Percentiles rank a stretch among this genome's conserved stretches.
Evolutionary conservation across 1,284 basidiomycete genomes (phyloP).

Genomic region (Tranzscheliella williamsii): DNA sequence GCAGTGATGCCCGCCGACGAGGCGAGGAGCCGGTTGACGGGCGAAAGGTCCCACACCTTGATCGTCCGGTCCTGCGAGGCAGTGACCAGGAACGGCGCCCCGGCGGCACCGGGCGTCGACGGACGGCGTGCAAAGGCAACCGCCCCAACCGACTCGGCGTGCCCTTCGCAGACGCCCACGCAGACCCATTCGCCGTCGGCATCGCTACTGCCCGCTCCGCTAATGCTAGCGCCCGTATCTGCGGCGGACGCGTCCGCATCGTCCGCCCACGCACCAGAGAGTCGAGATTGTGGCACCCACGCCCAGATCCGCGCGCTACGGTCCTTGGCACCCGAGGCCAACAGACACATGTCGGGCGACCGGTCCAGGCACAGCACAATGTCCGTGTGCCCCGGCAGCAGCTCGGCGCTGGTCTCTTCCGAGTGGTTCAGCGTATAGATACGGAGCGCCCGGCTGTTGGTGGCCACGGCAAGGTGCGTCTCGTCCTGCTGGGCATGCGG

Average conservation of each 20-base stretch:
- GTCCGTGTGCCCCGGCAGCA: slow-evolving; percentile 71
- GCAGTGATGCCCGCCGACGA: background rate
- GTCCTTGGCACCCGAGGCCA: slow-evolving; percentile 92
- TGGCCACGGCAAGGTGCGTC: slow-evolving; percentile 84
- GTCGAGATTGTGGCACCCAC: slow-evolving; percentile 50
- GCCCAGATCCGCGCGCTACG: slow-evolving; percentile 82
- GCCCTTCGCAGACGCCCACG: slow-evolving; percentile 85
- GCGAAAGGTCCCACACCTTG: slow-evolving; percentile 86
- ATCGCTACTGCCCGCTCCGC: slow-evolving; percentile 46
- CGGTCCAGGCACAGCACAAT: slow-evolving; percentile 85
- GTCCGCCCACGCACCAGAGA: background rate
- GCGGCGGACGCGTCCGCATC: background rate
- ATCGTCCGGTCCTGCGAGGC: slow-evolving; percentile 95
- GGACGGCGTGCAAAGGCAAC: slow-evolving; percentile 68
- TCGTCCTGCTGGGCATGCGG: slow-evolving; percentile 61
- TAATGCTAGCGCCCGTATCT: background rate
- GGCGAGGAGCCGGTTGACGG: slow-evolving; percentile 18
- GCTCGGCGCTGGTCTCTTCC: slow-evolving; percentile 37
- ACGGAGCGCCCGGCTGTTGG: slow-evolving; percentile 89
- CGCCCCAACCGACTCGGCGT: slow-evolving; percentile 91
- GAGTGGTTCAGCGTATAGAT: slow-evolving; percentile 69
- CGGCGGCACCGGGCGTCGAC: slow-evolving; percentile 3
- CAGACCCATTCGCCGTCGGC: slow-evolving; percentile 70
- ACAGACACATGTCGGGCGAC: slow-evolving; percentile 70
- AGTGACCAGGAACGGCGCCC: slow-evolving; percentile 69